A percentile compares a stretch with the other conserved stretches of the same genome.
These are phyloP conservation scores for Lactarius tabidus DNA, from an alignment of 768 basidiomycete species.

Conservation along the genomic window DNA sequence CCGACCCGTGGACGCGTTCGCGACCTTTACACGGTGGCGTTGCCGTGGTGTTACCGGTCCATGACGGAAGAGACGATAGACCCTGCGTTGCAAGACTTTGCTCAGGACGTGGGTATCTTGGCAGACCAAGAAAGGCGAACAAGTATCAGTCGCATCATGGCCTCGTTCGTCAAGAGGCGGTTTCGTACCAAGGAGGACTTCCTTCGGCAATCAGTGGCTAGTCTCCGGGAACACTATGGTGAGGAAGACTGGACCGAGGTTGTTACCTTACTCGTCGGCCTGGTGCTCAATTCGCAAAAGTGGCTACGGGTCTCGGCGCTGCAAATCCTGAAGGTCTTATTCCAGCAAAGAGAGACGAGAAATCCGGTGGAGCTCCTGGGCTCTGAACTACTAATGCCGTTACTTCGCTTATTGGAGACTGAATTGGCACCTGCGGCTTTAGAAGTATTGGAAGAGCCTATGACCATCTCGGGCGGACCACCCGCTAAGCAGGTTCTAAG, in stretches of 20 bases:
- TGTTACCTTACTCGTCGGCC: constrained; percentile 78
- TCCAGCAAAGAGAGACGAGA: constrained; percentile 79
- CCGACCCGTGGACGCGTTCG: constrained; percentile 64
- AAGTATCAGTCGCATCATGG: constrained; percentile 87
- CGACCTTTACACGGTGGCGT: constrained; percentile 73
- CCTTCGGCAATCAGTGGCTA: constrained; percentile 80
- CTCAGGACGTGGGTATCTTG: constrained; percentile 64
- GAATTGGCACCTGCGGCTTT: constrained; percentile 81
- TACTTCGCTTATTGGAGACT: constrained; percentile 83
- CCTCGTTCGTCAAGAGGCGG: constrained; percentile 77
- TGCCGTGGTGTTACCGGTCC: constrained; percentile 87
- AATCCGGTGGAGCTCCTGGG: constrained; percentile 70
- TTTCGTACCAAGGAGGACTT: constrained; percentile 95
- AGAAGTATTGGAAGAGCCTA: constrained; percentile 91
- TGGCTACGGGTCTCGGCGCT: constrained; percentile 82
- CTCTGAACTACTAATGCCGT: constrained; percentile 86
- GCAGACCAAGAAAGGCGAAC: constrained; percentile 68
- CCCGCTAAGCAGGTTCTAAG: constrained; percentile 83
- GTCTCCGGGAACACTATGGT: constrained; percentile 82
- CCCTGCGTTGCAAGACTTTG: constrained; percentile 60
- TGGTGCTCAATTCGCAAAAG: constrained; percentile 75
- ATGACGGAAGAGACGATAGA: constrained; percentile 63
- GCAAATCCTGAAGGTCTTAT: constrained; percentile 85
- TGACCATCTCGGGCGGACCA: constrained; percentile 70
- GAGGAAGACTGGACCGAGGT: constrained; percentile 73